Evolutionary conservation across 441 rosid species (phyloP), one percentile per base, ranked within the genome.

Genomic region (Sinapis alba): DNA sequence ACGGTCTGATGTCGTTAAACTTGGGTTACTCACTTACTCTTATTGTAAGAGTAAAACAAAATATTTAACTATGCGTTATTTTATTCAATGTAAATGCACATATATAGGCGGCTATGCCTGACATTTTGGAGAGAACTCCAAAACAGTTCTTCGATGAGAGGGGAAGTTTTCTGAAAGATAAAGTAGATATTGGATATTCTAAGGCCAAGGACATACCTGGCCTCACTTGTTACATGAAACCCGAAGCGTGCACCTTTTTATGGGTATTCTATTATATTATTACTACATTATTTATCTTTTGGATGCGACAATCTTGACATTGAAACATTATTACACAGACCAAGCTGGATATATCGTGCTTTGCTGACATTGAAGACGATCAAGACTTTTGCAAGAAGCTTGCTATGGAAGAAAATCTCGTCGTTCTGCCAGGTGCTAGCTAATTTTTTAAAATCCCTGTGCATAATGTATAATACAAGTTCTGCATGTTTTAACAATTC

Each of bases 41-140:
- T 26, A 19, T 51, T 20, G 18, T 43, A n/a, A 47, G 28, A 53
- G 18, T 26, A 20, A 41, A 63, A n/a, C 34, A 16, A 36, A 7
- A 30, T 30, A 1, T 30, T 30, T 30, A 30, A 30, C 34, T 30
- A 30, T 1, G 34, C 34, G 34, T 8, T 30, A 6, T 30, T 10
- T 28, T 28, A 28, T 28, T 28, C 7, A 28, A 28, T 28, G 18
- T 28, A 11, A 58, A 36, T 65, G n/a, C n/a, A 19, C 32, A 58
- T 43, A 58, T 56, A 67, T 71, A 88, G 90, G 92, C 81, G 7
- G 88, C 87, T 24, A 43, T 85, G 73, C 85, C 90, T 21, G 66
- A 69, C 19, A 85, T 88, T 18, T 66, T 77, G 63, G 69, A 77
- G 73, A 71, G 16, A 65, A 77, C 80, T 43, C 76, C 72, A 23